Percentiles rank a stretch among this genome's conserved stretches.
Conservation (phyloP, 2,329 filamentous ascomycete genomes). For the Orbilia javanica region DNA sequence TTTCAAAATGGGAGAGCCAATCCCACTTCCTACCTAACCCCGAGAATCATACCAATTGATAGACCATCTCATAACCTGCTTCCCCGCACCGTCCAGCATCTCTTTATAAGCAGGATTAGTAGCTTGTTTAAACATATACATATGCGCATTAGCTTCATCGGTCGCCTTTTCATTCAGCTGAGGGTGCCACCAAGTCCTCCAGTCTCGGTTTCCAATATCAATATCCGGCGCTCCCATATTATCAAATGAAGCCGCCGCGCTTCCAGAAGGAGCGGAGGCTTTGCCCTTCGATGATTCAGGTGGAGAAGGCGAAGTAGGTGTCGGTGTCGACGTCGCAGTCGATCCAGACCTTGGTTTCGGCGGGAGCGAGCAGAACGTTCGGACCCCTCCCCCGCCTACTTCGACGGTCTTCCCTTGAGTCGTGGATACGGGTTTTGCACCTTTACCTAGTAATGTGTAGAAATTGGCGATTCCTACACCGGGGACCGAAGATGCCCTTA, state of each 20-base stretch:
- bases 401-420: constrained; percentile 66
- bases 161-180: constrained; percentile 81
- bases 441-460: constrained; percentile 85
- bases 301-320: constrained; percentile 11
- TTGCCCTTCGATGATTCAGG: constrained; percentile 13
- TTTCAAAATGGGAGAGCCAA: not conserved
- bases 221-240: constrained; percentile 61
- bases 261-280: not conserved
- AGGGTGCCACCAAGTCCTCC: constrained; percentile 74
- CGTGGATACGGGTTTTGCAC: constrained; percentile 70
- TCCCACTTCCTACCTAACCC: constrained; percentile 39
- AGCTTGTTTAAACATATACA: constrained; percentile 79
- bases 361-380: constrained; percentile 91
- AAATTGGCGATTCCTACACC: constrained; percentile 84
- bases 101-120: constrained; percentile 80
- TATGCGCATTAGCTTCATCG: constrained; percentile 86
- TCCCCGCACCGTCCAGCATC: constrained; percentile 75
- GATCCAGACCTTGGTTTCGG: constrained; percentile 66
- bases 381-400: constrained; percentile 75
- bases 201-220: constrained; percentile 58
- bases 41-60: constrained; percentile 76
- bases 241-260: constrained; percentile 19
- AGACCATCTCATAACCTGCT: constrained; percentile 75
- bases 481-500: constrained; percentile 74
- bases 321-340: constrained; percentile 5